These are phyloP conservation scores for Solanum hybrid DNA, from an alignment of 305 asterid genomes.

Conservation along the genomic window DNA sequence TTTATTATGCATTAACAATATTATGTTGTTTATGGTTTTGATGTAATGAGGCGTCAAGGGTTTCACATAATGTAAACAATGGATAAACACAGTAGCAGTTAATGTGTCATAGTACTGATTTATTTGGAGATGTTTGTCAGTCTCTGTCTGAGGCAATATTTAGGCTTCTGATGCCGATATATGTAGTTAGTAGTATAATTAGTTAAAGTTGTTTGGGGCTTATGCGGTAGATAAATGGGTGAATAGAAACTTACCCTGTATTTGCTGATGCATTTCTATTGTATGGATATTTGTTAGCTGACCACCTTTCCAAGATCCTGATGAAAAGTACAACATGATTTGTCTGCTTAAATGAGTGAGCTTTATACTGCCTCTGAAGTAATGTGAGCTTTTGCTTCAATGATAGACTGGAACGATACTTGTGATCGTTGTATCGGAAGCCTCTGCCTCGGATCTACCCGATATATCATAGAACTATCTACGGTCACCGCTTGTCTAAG, in stretches of 20 bases:
- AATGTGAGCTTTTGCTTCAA: neutral
- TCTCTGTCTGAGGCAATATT: neutral
- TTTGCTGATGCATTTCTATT: neutral
- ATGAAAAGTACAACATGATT: too few relatives aligned
- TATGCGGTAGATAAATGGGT: neutral
- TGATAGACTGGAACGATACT: neutral
- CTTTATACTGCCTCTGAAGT: neutral
- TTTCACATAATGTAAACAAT: neutral
- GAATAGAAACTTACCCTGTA: neutral
- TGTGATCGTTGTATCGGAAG: neutral
- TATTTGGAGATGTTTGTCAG: neutral
- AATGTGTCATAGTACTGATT: neutral
- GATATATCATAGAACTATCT: neutral
- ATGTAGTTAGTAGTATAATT: neutral
- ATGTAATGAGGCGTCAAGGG: neutral
- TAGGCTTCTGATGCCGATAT: neutral
- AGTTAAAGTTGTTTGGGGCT: neutral
- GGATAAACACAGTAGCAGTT: neutral
- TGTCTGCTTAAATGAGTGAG: neutral
- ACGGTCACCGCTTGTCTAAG: neutral
- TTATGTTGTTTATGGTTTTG: neutral
- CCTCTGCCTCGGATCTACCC: neutral
- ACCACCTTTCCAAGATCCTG: neutral
- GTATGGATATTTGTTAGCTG: neutral
- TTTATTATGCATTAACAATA: neutral